These are phyloP conservation scores for Rhodotorula sp. DNA, from an alignment of 1,284 basidiomycete genomes.

Conservation along the genomic window DNA sequence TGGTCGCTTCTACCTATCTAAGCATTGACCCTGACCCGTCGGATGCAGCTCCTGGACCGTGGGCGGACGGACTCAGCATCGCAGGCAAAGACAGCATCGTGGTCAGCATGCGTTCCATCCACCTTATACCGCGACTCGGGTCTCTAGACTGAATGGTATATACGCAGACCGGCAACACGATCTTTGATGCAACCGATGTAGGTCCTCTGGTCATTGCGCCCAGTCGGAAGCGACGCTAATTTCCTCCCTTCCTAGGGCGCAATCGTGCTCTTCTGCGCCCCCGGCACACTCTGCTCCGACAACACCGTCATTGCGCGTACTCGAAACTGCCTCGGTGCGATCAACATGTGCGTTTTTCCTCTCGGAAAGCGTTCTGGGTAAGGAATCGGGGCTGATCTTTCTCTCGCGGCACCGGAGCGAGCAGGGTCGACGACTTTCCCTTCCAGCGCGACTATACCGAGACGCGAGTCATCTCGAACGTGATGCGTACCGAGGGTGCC, in stretches of 20 bases:
- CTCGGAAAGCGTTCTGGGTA: too few relatives aligned
- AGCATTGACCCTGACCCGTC: not conserved
- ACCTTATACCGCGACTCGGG: too few relatives aligned
- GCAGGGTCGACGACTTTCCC: conserved; percentile 43
- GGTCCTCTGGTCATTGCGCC: not conserved
- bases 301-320: conserved; percentile 45
- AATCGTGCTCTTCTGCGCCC: conserved; percentile 45
- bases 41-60: conserved; percentile 40
- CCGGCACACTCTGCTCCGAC: conserved; percentile 35
- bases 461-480: conserved; percentile 43
- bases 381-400: too few relatives aligned
- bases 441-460: conserved; percentile 42
- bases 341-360: conserved; percentile 37
- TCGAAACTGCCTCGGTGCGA: conserved; percentile 42
- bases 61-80: conserved; percentile 45
- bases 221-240: not conserved
- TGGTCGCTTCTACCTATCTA: too few relatives aligned
- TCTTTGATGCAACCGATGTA: conserved; percentile 44
- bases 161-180: conserved; percentile 40
- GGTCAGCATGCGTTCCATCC: conserved; percentile 1
- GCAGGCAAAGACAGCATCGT: conserved; percentile 42
- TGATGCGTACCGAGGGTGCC: conserved; percentile 42
- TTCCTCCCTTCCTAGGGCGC: conserved; percentile 27
- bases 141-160: too few relatives aligned
- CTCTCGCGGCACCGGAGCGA: not conserved